Percentiles rank a stretch among this genome's conserved stretches.
Evolutionary conservation across 768 basidiomycete genomes (phyloP).

Genomic region (Amanita thiersii): DNA sequence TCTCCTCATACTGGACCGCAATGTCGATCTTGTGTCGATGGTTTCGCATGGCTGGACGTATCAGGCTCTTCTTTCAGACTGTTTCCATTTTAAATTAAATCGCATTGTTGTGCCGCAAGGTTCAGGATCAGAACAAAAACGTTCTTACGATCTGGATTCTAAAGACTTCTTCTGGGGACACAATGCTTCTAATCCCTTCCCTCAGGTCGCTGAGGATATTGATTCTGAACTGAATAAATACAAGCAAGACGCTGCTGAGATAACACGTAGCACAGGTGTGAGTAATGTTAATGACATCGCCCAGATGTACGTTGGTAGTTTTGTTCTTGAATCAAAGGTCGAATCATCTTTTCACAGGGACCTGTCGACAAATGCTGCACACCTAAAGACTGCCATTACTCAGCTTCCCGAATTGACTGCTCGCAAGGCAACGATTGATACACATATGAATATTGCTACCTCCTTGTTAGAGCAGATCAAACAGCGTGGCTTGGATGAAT

Average conservation of each 20-base stretch:
- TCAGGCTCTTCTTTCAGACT: conserved; percentile 96
- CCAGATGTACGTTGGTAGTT: conserved; percentile 60
- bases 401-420: conserved; percentile 95
- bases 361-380: conserved; percentile 85
- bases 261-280: conserved; percentile 92
- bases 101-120: conserved; percentile 69
- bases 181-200: conserved; percentile 94
- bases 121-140: conserved; percentile 57
- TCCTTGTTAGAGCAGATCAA: conserved; percentile 94
- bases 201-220: conserved; percentile 97
- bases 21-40: conserved; percentile 90
- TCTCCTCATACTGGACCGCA: conserved; percentile 88
- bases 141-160: conserved; percentile 89
- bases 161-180: conserved; percentile 99
- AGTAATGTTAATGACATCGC: conserved; percentile 93
- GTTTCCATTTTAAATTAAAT: conserved; percentile 94
- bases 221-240: conserved; percentile 86
- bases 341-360: conserved; percentile 42
- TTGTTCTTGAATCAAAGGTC: conserved; percentile 1
- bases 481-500: conserved; percentile 86
- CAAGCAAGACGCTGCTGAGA: conserved; percentile 94
- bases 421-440: conserved; percentile 92
- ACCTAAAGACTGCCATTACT: conserved; percentile 95
- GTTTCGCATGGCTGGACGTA: conserved; percentile 98
- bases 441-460: conserved; percentile 99